Evolutionary conservation across 345 rosid genomes (phyloP).

Genomic region (Aegle marmelos): DNA sequence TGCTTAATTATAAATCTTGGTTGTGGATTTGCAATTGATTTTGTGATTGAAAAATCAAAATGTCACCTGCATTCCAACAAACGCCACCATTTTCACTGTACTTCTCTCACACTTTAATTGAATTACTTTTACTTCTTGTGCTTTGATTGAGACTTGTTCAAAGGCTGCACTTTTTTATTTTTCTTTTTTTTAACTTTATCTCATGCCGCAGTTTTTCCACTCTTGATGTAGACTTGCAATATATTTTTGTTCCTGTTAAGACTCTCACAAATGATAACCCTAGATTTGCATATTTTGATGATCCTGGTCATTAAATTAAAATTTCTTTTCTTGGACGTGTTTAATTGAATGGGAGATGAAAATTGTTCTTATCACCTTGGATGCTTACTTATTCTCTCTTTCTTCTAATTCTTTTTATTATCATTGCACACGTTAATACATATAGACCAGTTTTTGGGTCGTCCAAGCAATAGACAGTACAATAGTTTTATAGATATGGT

Average conservation of each 20-base stretch:
- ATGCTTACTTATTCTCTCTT: background rate
- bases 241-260: background rate
- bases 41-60: slow-evolving; percentile 3
- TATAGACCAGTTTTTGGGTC: background rate
- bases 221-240: background rate
- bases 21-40: background rate
- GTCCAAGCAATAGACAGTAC: background rate
- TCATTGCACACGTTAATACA: background rate
- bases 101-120: background rate
- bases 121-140: background rate
- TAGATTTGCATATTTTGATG: background rate
- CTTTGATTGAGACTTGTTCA: slow-evolving; percentile 20
- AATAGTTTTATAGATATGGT: slow-evolving; percentile 11
- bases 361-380: background rate
- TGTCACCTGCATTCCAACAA: slow-evolving; percentile 17
- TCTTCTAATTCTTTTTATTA: background rate
- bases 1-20: slow-evolving; percentile 1
- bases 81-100: background rate
- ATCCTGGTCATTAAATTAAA: background rate
- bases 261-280: background rate
- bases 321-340: background rate
- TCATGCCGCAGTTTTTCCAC: background rate
- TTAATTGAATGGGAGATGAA: background rate
- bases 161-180: slow-evolving; percentile 5
- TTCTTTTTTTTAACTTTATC: background rate